Percentiles rank a stretch among this genome's conserved stretches.
Evolutionary conservation across 352 stramenopile genomes (phyloP).

Genomic region (Peronospora belbahrii): DNA sequence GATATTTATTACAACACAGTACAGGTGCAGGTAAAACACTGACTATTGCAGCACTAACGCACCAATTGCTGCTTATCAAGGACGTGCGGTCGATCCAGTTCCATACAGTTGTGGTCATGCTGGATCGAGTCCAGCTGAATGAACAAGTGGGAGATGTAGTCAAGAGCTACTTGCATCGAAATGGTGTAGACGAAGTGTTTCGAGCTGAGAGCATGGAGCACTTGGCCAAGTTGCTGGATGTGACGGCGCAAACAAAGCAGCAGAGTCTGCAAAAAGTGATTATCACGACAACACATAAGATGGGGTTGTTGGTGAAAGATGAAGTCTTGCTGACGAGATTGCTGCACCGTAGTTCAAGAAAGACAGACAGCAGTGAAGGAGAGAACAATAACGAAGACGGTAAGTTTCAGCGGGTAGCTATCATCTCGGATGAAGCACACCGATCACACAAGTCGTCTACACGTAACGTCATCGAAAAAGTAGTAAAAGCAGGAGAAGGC

Average conservation of each 20-base stretch:
- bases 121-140: conserved; percentile 80
- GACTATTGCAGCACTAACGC: conserved; percentile 60
- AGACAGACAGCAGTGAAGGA: neutral
- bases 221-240: conserved; percentile 44
- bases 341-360: conserved; percentile 37
- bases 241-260: conserved; percentile 12
- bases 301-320: conserved; percentile 61
- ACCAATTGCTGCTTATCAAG: conserved; percentile 58
- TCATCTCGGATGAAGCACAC: conserved; percentile 81
- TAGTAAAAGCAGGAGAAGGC: conserved; percentile 46
- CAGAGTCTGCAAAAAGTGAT: conserved; percentile 47
- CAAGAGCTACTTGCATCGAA: conserved; percentile 60
- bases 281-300: conserved; percentile 79
- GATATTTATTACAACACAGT: conserved; percentile 73
- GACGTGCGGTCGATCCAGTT: conserved; percentile 39
- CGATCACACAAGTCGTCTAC: conserved; percentile 67
- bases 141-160: conserved; percentile 70
- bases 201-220: conserved; percentile 69
- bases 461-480: conserved; percentile 52
- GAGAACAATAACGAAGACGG: neutral
- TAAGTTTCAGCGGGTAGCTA: conserved; percentile 53
- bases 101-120: conserved; percentile 68
- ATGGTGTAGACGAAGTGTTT: conserved; percentile 64
- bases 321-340: conserved; percentile 58
- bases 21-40: conserved; percentile 77